Evolutionary conservation across 371 early-diverging fungal species (phyloP), one percentile per base, ranked within the genome.

Genomic region (Batrachochytrium dendrobatidis): DNA sequence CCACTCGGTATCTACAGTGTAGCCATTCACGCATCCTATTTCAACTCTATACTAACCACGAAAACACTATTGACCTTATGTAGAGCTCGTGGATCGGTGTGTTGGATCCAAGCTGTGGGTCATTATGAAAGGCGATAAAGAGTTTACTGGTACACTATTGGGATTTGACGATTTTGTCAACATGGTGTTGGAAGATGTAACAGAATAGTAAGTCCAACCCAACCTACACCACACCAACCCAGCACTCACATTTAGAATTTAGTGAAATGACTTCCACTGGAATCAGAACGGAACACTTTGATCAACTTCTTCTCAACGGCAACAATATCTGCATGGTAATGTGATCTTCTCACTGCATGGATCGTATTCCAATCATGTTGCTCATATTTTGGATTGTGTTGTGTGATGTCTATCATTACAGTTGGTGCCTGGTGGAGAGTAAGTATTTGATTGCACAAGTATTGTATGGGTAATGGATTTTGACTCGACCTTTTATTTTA

Each of bases 91-190:
- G 63, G 98, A 98, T 75, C 91, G 94, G 65, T 96, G 96, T 76
- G 93, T 96, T 63, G 96, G 97, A 20, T 93, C 93, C 46, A 82
- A 83, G 63, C 92, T 98, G 60, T 94, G 95, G 94, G 94, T 96
- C 3, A 72, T 94, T 53, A 92, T 98, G 94, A 95, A 94, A 77
- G 80, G 81, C 33, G 91, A 94, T 55, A 92, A 89, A 72, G 98
- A 98, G 75, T 95, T 95, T 65, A 85, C 86, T 24, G 98, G 98
- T 24, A 91, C 90, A 26, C 77, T 98, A 58, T 77, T 89, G 5
- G 95, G 95, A n/a, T 98, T 98, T 71, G 98, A 98, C 67, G 97
- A 96, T 75, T 98, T 84, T 79, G 97, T 95, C 66, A 98, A 90
- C 88, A 61, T 65, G 71, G 95, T 97, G 5, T 73, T 97, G 58